phyloP scores from a whole-genome alignment of 176 grass and related monocot species.

The Rhynchospora tenuis region DNA sequence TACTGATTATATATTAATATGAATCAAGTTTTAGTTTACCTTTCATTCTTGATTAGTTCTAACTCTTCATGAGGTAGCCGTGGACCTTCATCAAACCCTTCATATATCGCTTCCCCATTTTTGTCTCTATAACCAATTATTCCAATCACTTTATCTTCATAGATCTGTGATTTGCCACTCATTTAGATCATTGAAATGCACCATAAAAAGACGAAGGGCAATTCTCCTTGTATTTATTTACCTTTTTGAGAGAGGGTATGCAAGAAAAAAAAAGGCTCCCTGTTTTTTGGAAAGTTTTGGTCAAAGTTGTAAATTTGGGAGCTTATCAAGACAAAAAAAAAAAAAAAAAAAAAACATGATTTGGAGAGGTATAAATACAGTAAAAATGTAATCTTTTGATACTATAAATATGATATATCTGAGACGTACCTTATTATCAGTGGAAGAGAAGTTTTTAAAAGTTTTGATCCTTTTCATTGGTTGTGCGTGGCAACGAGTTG shows the following conservation, averaged over 20 bases:
- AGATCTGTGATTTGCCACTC: conserved; percentile 29
- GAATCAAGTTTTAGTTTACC: conserved; percentile 23
- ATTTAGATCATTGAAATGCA: not conserved
- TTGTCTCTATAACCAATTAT: conserved; percentile 45
- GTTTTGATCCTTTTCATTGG: not conserved
- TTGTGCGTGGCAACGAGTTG: not conserved
- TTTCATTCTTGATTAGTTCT: conserved; percentile 28
- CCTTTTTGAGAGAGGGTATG: conserved; percentile 1
- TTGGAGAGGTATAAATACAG: not conserved
- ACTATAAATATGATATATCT: not conserved
- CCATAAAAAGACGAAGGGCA: not conserved
- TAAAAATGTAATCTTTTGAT: not conserved
- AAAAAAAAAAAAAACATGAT: too few relatives aligned
- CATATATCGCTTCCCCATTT: conserved; percentile 41
- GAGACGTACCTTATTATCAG: not conserved
- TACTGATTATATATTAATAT: not conserved
- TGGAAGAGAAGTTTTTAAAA: not conserved
- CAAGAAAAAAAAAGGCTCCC: not conserved
- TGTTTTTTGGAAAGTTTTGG: conserved; percentile 20
- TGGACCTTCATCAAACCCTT: conserved; percentile 52
- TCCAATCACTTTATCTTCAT: conserved; percentile 42
- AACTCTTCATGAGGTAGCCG: conserved; percentile 36
- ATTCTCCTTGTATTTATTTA: conserved; percentile 5
- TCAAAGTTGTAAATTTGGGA: conserved; percentile 11
- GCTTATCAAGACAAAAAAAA: not conserved